Percentiles rank a stretch among this genome's conserved stretches.
Evolutionary conservation across 768 basidiomycete genomes (phyloP).

Genomic region (Ramaria sp.): DNA sequence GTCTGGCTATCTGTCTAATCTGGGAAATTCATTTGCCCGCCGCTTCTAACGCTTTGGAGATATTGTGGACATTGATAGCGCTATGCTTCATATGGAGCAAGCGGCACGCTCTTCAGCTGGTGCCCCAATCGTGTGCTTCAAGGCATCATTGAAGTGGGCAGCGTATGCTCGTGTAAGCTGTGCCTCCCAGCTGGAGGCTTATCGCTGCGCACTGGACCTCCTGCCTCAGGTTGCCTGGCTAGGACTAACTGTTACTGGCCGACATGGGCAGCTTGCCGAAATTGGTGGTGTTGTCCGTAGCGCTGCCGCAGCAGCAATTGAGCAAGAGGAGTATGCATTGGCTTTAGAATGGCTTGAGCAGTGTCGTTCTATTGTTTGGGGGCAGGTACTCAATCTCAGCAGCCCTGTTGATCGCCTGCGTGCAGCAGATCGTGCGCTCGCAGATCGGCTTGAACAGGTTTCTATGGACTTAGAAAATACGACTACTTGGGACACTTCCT

Average conservation of each 20-base stretch:
- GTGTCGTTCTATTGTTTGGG: conserved; percentile 17
- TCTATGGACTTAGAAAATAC: background rate
- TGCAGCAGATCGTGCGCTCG: too few species aligned
- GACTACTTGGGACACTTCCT: background rate
- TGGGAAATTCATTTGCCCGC: too few species aligned
- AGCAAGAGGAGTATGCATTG: background rate
- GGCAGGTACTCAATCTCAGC: conserved; percentile 13
- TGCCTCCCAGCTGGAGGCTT: background rate
- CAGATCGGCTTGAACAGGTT: too few species aligned
- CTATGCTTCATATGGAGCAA: background rate
- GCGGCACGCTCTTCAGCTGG: background rate
- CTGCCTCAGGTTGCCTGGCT: background rate
- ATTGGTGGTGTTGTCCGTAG: background rate
- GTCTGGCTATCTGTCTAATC: too few species aligned
- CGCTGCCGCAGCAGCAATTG: background rate
- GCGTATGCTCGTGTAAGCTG: background rate
- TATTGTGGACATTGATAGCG: background rate
- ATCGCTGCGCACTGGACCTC: background rate
- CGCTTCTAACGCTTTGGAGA: background rate
- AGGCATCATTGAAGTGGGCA: background rate
- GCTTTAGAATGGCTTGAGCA: conserved; percentile 20
- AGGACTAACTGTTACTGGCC: background rate
- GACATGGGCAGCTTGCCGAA: background rate
- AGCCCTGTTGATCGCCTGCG: conserved; percentile 12
- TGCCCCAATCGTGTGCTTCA: background rate